Evolutionary conservation across 768 basidiomycete genomes (phyloP).

Genomic region (Naganishia antarctica): DNA sequence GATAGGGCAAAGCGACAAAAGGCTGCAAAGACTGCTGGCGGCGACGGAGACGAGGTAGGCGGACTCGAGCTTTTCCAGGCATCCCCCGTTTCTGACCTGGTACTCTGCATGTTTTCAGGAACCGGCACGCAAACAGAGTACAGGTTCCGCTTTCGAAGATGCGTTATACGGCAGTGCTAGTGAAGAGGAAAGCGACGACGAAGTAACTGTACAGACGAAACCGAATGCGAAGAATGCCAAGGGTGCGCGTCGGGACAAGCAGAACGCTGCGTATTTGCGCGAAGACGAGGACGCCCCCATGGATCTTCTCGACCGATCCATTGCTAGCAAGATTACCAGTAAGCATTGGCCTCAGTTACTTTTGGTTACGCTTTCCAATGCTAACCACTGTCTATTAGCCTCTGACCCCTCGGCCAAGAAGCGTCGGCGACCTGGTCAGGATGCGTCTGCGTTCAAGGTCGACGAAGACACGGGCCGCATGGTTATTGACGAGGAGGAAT

Average conservation of each 20-base stretch:
- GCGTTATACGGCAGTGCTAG: conserved; percentile 95
- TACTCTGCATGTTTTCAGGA: background rate
- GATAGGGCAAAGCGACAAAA: conserved; percentile 87
- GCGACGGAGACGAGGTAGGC: conserved; percentile 58
- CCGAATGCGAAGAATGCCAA: conserved; percentile 31
- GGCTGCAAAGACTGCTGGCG: conserved; percentile 54
- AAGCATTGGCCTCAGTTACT: conserved; percentile 26
- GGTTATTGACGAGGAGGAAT: conserved; percentile 56
- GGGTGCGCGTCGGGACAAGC: conserved; percentile 49
- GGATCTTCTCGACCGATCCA: conserved; percentile 75
- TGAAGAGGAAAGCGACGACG: conserved; percentile 55
- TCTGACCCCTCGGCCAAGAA: conserved; percentile 39
- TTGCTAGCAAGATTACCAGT: conserved; percentile 50
- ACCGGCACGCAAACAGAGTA: conserved; percentile 54
- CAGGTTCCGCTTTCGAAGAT: conserved; percentile 92
- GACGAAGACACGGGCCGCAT: conserved; percentile 57
- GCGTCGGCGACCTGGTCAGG: conserved; percentile 68
- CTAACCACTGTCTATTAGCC: conserved; percentile 51
- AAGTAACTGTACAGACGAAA: conserved; percentile 24
- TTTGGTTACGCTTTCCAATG: conserved; percentile 11
- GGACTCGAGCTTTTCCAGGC: background rate
- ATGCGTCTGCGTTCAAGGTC: conserved; percentile 77
- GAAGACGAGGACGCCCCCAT: conserved; percentile 89
- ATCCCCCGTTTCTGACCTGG: background rate
- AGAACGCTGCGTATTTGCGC: conserved; percentile 63